Base-by-base conservation (phyloP, 1,139 yeast genomes). In the Kodamaea arcana region DNA sequence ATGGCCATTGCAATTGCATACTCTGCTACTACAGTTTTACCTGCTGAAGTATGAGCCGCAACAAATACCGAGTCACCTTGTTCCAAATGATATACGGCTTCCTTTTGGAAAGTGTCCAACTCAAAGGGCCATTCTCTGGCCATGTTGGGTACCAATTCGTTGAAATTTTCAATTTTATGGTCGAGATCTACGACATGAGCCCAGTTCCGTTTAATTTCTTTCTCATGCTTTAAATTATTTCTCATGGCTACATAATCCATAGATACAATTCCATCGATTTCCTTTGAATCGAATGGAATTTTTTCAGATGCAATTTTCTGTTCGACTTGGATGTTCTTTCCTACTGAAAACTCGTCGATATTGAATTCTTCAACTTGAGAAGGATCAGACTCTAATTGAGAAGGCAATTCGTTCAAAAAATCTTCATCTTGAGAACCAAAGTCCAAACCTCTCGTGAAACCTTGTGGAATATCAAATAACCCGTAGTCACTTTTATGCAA, bases 51-150 rank as follows among this genome's bases (percentile, higher is more conserved):
- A 56, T 92, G 99, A 0, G 99, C 99, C 5, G 98, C 97, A 3
- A 92, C 97, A 58, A 92, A 86, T 2, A 92, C 99, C 1, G 97
- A 88, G 55, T 92, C 98, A 31, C 95, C 95, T 56, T 90, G 94
- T 54, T 92, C 99, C 45, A 92, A 72, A 62, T 92, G 97, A 45
- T 88, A 92, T 1, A 92, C 87, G 0, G 99, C 97, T 52, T 94
- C 97, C 55, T 94, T 90, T 60, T 92, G 99, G 63, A 92, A 92
- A 22, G 88, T 85, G 65, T 92, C 99, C 39, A 92, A 70, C 46
- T 84, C 90, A 51, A 92, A 92, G 0, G 98, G 97, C 83, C 92
- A 94, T 25, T 75, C 79, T 36, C 95, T 72, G 1, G 98, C 98
- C 69, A 90, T 90, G 42, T 85, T 80, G 1, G 98, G 98, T 8